Evolutionary conservation across 2,329 filamentous ascomycete species (phyloP).

Genomic region (Periconia digitata): DNA sequence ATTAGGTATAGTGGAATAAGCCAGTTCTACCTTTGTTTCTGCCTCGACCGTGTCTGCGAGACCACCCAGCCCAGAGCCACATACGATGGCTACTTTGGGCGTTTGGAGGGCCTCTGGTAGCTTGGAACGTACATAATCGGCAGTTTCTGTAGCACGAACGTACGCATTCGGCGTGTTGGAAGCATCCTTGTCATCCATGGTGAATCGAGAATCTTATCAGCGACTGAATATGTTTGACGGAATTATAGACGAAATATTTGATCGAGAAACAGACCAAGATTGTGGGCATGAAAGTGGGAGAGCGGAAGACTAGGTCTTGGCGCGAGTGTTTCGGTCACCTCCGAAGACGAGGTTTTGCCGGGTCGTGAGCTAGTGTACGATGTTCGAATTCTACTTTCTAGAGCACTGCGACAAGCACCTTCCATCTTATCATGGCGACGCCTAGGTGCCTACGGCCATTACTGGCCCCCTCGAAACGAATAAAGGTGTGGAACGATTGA

Average conservation of each 20-base stretch:
- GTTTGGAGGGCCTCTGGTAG: slow-evolving; percentile 54
- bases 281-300: neutral
- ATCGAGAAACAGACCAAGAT: neutral
- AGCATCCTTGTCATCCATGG: slow-evolving; percentile 22
- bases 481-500: slow-evolving; percentile 38
- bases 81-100: slow-evolving; percentile 64
- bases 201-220: neutral
- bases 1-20: slow-evolving; percentile 62
- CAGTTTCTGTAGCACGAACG: slow-evolving; percentile 52
- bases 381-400: slow-evolving; percentile 17
- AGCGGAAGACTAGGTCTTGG: slow-evolving; percentile 17
- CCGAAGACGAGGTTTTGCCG: slow-evolving; percentile 28
- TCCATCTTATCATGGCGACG: slow-evolving; percentile 44
- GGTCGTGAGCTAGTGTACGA: slow-evolving; percentile 30
- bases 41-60: slow-evolving; percentile 59
- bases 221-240: neutral
- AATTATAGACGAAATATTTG: neutral
- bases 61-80: slow-evolving; percentile 65
- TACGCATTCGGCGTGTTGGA: slow-evolving; percentile 41
- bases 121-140: slow-evolving; percentile 50
- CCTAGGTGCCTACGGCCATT: slow-evolving; percentile 49
- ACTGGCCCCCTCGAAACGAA: slow-evolving; percentile 45
- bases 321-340: slow-evolving; percentile 27
- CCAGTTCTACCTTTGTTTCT: slow-evolving; percentile 54
- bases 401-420: slow-evolving; percentile 9